Evolutionary conservation across 1,284 basidiomycete species (phyloP).

Genomic region (Farysia itapuensis): DNA sequence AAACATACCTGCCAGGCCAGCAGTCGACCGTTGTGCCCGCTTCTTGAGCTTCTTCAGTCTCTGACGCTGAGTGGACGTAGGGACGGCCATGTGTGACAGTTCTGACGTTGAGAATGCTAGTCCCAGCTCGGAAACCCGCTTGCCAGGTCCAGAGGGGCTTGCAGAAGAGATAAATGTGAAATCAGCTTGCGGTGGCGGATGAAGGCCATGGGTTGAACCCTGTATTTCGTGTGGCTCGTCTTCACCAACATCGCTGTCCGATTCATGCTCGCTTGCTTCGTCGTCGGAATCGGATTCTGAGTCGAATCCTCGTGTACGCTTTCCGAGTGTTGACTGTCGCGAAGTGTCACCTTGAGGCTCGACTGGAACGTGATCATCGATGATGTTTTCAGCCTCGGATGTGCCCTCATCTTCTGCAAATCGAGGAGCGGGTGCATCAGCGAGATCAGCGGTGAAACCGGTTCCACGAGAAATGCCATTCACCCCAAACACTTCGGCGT

Average conservation of each 20-base stretch:
- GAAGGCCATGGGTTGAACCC: too few species aligned
- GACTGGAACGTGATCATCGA: slow-evolving; percentile 11
- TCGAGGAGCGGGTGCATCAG: slow-evolving; percentile 11
- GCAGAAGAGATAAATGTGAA: neutral
- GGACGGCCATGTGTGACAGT: slow-evolving; percentile 15
- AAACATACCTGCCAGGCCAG: slow-evolving; percentile 22
- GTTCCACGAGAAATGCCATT: too few species aligned
- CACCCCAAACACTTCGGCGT: slow-evolving; percentile 50
- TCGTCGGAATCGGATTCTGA: slow-evolving; percentile 4
- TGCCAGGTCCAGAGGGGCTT: neutral
- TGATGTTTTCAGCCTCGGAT: slow-evolving; percentile 1
- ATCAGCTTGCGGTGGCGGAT: too few species aligned
- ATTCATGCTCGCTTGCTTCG: slow-evolving; percentile 5
- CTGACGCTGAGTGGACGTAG: slow-evolving; percentile 4
- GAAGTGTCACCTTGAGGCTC: slow-evolving; percentile 10
- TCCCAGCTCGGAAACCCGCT: slow-evolving; percentile 13
- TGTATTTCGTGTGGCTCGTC: too few species aligned
- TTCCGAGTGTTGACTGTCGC: slow-evolving; percentile 15
- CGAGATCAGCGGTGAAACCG: slow-evolving; percentile 2
- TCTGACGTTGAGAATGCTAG: slow-evolving; percentile 22
- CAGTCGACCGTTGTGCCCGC: slow-evolving; percentile 19
- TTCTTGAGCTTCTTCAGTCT: slow-evolving; percentile 43
- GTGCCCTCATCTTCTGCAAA: neutral
- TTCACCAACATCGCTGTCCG: neutral
- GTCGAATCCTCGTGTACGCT: slow-evolving; percentile 8